A percentile compares a stretch with the other conserved stretches of the same genome.
Evolutionary conservation across 1,139 yeast species (phyloP).

Genomic region (Yamadazyma oceani): DNA sequence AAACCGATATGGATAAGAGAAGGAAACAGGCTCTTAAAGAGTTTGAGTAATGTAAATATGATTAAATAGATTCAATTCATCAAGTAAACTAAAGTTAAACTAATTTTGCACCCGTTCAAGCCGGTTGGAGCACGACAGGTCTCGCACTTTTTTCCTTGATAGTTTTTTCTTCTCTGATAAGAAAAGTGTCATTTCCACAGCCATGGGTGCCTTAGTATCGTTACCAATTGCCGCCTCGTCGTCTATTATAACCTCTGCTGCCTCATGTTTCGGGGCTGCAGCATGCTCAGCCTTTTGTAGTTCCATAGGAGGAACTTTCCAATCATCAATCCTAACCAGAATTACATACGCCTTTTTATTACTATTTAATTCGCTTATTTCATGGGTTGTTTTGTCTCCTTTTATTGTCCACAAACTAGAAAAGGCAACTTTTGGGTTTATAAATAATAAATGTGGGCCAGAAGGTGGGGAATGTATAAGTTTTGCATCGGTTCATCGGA

Average conservation of each 20-base stretch:
- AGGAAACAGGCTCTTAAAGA: slow-evolving; percentile 44
- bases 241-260: slow-evolving; percentile 43
- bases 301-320: slow-evolving; percentile 59
- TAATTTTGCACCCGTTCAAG: too few relatives aligned
- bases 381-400: slow-evolving; percentile 90
- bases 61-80: not conserved
- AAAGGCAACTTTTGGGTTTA: slow-evolving; percentile 66
- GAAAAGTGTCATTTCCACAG: not conserved
- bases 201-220: slow-evolving; percentile 85
- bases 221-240: slow-evolving; percentile 67
- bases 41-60: slow-evolving; percentile 26
- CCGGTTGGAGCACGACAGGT: too few relatives aligned
- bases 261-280: slow-evolving; percentile 86
- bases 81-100: not conserved
- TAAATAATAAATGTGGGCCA: slow-evolving; percentile 62
- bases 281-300: slow-evolving; percentile 68
- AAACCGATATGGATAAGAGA: slow-evolving; percentile 38
- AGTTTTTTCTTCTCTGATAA: too few relatives aligned
- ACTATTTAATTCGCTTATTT: slow-evolving; percentile 71
- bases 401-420: slow-evolving; percentile 77
- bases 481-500: slow-evolving; percentile 87
- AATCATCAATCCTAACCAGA: slow-evolving; percentile 68
- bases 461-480: slow-evolving; percentile 87
- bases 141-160: too few relatives aligned
- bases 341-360: slow-evolving; percentile 81